phyloP scores from a whole-genome alignment of 2,329 filamentous ascomycete genomes.

The Tolypocladium amazonense region DNA sequence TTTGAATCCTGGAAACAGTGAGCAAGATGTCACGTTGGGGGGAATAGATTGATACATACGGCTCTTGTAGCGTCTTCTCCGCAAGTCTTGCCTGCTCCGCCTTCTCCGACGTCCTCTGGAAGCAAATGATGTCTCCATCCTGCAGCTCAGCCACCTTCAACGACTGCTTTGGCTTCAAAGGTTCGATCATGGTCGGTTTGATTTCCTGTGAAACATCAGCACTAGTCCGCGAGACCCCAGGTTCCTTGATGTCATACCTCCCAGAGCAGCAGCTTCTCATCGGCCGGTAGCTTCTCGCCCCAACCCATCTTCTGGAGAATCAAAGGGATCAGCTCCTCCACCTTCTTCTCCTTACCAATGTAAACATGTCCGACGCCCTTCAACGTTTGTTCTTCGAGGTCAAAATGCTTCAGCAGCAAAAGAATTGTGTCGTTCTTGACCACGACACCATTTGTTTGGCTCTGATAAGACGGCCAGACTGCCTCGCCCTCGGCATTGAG shows the following conservation, averaged over 20 bases:
- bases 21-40: background rate
- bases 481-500: conserved; percentile 57
- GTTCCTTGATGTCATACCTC: conserved; percentile 39
- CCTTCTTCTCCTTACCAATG: conserved; percentile 77
- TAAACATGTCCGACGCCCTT: conserved; percentile 76
- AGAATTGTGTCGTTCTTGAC: conserved; percentile 59
- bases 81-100: conserved; percentile 17
- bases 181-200: conserved; percentile 95
- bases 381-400: conserved; percentile 64
- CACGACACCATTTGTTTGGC: conserved; percentile 44
- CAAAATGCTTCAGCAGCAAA: conserved; percentile 88
- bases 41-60: conserved; percentile 11
- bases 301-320: conserved; percentile 81
- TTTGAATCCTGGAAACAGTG: conserved; percentile 7
- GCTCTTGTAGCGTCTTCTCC: conserved; percentile 19
- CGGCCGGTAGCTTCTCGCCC: conserved; percentile 59
- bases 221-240: background rate
- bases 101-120: conserved; percentile 57
- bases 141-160: conserved; percentile 88
- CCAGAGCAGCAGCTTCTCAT: conserved; percentile 59
- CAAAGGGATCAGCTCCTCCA: conserved; percentile 67
- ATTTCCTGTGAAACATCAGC: conserved; percentile 52
- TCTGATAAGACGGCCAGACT: conserved; percentile 57
- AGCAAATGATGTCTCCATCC: conserved; percentile 93
- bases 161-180: conserved; percentile 82